Evolutionary conservation across 1,284 basidiomycete species (phyloP).

Genomic region (Lentinus polychrous): DNA sequence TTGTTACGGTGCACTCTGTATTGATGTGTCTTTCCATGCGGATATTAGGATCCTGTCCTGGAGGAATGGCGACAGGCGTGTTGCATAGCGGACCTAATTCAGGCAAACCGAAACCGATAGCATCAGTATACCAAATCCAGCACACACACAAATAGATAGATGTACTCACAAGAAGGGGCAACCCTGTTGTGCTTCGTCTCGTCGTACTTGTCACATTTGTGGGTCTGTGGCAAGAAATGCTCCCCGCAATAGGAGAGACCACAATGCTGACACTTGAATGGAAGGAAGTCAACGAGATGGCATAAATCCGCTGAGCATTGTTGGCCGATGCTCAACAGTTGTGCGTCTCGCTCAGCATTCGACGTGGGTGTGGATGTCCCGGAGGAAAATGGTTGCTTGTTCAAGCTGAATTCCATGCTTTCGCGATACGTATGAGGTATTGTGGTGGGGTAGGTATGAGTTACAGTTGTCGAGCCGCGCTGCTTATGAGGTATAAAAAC

Average conservation of each 20-base stretch:
- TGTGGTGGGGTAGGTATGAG: constrained; percentile 8
- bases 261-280: constrained; percentile 76
- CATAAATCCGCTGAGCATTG: constrained; percentile 63
- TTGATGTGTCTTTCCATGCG: constrained; percentile 68
- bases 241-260: constrained; percentile 61
- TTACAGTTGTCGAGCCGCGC: background rate
- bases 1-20: constrained; percentile 59
- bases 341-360: constrained; percentile 34
- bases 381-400: constrained; percentile 10
- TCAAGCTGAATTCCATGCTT: constrained; percentile 15
- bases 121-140: background rate
- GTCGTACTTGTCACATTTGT: constrained; percentile 65
- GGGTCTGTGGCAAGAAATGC: constrained; percentile 61
- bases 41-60: constrained; percentile 68
- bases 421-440: constrained; percentile 2
- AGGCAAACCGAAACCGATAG: too few species aligned
- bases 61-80: constrained; percentile 60
- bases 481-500: constrained; percentile 11
- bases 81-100: constrained; percentile 65
- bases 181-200: constrained; percentile 61
- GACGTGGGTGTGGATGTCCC: constrained; percentile 17
- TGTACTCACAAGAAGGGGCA: constrained; percentile 59
- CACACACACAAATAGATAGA: background rate
- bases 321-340: constrained; percentile 59
- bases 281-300: constrained; percentile 71